Base-by-base conservation (phyloP, 768 basidiomycete genomes). In the Auricularia auricula-judae region DNA sequence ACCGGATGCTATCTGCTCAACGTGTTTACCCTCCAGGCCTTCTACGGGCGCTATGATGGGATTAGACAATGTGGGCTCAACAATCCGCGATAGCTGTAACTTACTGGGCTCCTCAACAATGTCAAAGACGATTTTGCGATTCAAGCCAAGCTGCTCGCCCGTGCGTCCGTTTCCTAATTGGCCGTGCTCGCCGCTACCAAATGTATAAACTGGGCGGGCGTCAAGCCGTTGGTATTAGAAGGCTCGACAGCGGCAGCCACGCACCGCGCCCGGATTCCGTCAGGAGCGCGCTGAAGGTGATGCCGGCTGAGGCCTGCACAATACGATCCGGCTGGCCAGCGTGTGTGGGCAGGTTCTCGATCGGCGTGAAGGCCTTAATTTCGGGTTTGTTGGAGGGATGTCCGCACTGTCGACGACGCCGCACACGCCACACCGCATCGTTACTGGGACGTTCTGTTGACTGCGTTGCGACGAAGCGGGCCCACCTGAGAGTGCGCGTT, bases 151-250 rank as follows among this genome's bases (percentile, higher is more conserved):
- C 42, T 91, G 84, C 74, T 96, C 93, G n/a, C 95, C 93, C 0
- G 93, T 95, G 67, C 85, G 85, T 18, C 95, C 96, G 72, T 93
- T 95, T 0, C 93, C 96, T 0, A 98, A 79, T 68, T 97, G 95
- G 1, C 96, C 96, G 65, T 91, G 86, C 74, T 97, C 94, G 23
- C 86, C 91, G 62, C 91, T 94, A 39, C 96, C 96, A 67, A 93
- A 88, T 1, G 92, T 82, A 70, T 88, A 98, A 2, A 96, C 92
- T 89, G 68, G 61, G 61, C 29, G 34, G 39, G 29, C 29, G 59
- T 60, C 47, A 66, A 29, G 2, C 29, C 29, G 29, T 29, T 29
- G 29, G 33, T 62, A 35, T n/a, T 36, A 66, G 60, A 47, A 33
- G 64, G 11, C n/a, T 16, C 34, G 42, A 43, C 21, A 35, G 36